Percentiles rank a stretch among this genome's conserved stretches.
Conservation (phyloP, 352 stramenopile genomes). For the Globisporangium canariense region DNA sequence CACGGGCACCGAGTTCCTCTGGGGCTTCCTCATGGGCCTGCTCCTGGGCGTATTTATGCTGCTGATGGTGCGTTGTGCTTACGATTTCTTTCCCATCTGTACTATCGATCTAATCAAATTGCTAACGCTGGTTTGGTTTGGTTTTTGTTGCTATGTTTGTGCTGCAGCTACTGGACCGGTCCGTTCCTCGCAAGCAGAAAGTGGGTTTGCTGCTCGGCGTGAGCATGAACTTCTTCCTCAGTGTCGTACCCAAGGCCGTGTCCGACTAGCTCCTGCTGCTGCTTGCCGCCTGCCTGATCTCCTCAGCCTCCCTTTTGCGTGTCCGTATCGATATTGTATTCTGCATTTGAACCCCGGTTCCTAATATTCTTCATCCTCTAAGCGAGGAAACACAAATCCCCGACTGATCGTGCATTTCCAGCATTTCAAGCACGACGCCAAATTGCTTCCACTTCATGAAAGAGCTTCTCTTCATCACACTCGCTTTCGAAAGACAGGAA, state of each 20-base stretch:
- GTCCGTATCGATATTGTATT: slow-evolving; percentile 7
- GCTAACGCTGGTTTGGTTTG: background rate
- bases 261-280: slow-evolving; percentile 34
- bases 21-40: slow-evolving; percentile 86
- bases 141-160: background rate
- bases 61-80: slow-evolving; percentile 60
- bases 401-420: too few species aligned
- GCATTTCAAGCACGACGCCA: too few species aligned
- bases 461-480: too few species aligned
- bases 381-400: too few species aligned
- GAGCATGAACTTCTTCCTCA: slow-evolving; percentile 89
- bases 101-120: slow-evolving; percentile 7
- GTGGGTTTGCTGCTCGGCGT: slow-evolving; percentile 80
- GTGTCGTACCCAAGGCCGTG: slow-evolving; percentile 77
- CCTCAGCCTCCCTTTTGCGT: background rate
- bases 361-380: slow-evolving; percentile 23
- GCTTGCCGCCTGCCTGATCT: background rate
- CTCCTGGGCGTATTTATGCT: slow-evolving; percentile 89
- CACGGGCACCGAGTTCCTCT: slow-evolving; percentile 85
- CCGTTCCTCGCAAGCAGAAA: slow-evolving; percentile 85
- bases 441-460: too few species aligned
- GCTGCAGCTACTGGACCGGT: slow-evolving; percentile 74
- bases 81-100: background rate
- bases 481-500: too few species aligned
- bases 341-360: slow-evolving; percentile 6